Evolutionary conservation across 805 yeast genomes (phyloP).

Genomic region (Geotrichum ghanense): DNA sequence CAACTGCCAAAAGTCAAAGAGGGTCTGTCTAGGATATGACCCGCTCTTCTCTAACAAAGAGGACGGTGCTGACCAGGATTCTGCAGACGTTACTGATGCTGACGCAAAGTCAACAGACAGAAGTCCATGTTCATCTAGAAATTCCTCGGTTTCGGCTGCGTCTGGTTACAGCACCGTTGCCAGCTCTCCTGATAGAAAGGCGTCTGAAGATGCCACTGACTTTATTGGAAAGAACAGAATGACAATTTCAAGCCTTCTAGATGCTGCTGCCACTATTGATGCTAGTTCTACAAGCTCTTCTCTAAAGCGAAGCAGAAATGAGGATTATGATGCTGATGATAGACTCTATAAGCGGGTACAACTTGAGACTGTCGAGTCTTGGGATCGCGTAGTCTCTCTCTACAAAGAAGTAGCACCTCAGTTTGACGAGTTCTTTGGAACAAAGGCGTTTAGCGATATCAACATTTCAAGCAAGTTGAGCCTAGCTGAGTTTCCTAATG

Average conservation of each 20-base stretch:
- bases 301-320: background rate
- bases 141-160: background rate
- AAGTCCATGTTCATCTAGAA: background rate
- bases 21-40: constrained; percentile 60
- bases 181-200: background rate
- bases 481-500: background rate
- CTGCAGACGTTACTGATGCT: too few relatives aligned
- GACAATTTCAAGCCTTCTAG: constrained; percentile 16
- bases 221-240: constrained; percentile 7
- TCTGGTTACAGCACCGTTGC: background rate
- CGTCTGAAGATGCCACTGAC: background rate
- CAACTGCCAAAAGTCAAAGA: constrained; percentile 55
- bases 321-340: background rate
- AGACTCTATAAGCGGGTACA: background rate
- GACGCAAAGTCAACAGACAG: background rate
- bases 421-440: background rate
- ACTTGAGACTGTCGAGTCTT: background rate
- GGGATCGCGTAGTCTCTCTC: background rate
- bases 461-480: background rate
- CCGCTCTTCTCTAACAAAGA: constrained; percentile 18
- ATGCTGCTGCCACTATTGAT: constrained; percentile 15
- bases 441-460: background rate
- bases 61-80: too few relatives aligned
- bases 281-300: too few relatives aligned
- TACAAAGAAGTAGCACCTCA: background rate